phyloP scores from a whole-genome alignment of 768 basidiomycete genomes.

The Mycena albidolilacea region DNA sequence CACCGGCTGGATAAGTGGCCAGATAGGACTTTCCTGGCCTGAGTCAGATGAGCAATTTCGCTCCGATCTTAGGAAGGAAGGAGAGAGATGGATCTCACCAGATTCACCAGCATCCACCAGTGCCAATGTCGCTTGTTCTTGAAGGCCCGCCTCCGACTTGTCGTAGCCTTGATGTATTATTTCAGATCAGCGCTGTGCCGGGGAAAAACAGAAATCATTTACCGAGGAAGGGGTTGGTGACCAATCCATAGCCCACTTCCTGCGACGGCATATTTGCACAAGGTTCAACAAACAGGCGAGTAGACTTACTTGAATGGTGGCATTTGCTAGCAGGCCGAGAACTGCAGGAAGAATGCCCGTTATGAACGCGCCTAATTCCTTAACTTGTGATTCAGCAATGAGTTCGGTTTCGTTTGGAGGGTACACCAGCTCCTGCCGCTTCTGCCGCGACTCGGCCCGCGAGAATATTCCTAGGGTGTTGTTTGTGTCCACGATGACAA shows the following conservation, averaged over 20 bases:
- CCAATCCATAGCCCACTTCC: constrained; percentile 28
- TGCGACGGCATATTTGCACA: constrained; percentile 1
- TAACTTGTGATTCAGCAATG: neutral
- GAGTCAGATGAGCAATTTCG: neutral
- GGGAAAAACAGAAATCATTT: constrained; percentile 9
- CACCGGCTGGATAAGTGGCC: constrained; percentile 24
- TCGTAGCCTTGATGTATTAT: constrained; percentile 22
- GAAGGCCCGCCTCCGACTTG: constrained; percentile 20
- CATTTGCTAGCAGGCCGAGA: constrained; percentile 20
- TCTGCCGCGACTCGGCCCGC: constrained; percentile 12
- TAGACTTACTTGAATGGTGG: constrained; percentile 25
- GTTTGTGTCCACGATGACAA: constrained; percentile 23
- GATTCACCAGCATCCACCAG: constrained; percentile 27
- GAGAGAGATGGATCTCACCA: constrained; percentile 18
- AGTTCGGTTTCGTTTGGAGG: constrained; percentile 26
- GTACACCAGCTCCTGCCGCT: constrained; percentile 11
- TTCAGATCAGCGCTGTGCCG: constrained; percentile 11
- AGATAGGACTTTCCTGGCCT: constrained; percentile 26
- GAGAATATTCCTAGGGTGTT: constrained; percentile 22
- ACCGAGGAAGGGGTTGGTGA: constrained; percentile 27
- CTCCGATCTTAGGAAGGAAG: neutral
- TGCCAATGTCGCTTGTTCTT: constrained; percentile 21
- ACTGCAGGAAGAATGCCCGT: constrained; percentile 9
- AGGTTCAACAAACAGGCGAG: neutral
- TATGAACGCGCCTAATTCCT: constrained; percentile 8